Evolutionary conservation across 2,329 filamentous ascomycete genomes (phyloP).

Genomic region (Beauveria scarabaeidicola): DNA sequence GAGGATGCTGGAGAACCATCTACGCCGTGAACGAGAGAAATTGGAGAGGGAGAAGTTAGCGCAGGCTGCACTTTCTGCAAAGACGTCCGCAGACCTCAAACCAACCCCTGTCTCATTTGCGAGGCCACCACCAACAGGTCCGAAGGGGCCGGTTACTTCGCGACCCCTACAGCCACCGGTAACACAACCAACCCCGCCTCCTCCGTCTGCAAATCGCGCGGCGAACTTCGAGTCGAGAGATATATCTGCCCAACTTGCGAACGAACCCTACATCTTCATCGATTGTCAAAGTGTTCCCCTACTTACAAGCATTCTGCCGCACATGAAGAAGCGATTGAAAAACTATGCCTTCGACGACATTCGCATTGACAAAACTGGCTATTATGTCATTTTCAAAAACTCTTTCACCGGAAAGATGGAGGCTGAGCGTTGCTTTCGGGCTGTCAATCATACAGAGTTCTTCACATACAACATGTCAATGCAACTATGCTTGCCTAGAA

Average conservation of each 20-base stretch:
- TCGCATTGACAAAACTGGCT: slow-evolving; percentile 74
- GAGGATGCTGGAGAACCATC: slow-evolving; percentile 64
- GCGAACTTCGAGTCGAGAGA: slow-evolving; percentile 56
- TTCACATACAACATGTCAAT: slow-evolving; percentile 92
- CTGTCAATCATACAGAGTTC: slow-evolving; percentile 71
- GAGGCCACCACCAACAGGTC: slow-evolving; percentile 68
- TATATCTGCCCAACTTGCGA: slow-evolving; percentile 60
- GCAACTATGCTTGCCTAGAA: slow-evolving; percentile 52
- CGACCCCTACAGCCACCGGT: slow-evolving; percentile 28
- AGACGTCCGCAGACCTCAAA: slow-evolving; percentile 31
- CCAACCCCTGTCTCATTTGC: slow-evolving; percentile 22
- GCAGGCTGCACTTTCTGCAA: slow-evolving; percentile 22
- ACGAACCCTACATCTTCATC: slow-evolving; percentile 85
- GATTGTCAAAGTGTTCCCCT: slow-evolving; percentile 81
- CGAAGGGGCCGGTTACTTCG: slow-evolving; percentile 61
- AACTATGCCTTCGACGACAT: slow-evolving; percentile 75
- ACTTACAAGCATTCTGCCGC: slow-evolving; percentile 73
- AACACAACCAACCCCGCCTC: slow-evolving; percentile 30
- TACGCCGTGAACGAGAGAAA: slow-evolving; percentile 61
- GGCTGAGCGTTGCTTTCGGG: slow-evolving; percentile 68
- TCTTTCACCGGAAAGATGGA: slow-evolving; percentile 68
- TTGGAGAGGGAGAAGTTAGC: slow-evolving; percentile 32
- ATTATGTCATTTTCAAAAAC: slow-evolving; percentile 85
- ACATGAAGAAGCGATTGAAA: slow-evolving; percentile 84
- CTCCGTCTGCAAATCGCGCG: slow-evolving; percentile 21